Base-by-base conservation (phyloP, 768 basidiomycete genomes). In the Russula virescens region DNA sequence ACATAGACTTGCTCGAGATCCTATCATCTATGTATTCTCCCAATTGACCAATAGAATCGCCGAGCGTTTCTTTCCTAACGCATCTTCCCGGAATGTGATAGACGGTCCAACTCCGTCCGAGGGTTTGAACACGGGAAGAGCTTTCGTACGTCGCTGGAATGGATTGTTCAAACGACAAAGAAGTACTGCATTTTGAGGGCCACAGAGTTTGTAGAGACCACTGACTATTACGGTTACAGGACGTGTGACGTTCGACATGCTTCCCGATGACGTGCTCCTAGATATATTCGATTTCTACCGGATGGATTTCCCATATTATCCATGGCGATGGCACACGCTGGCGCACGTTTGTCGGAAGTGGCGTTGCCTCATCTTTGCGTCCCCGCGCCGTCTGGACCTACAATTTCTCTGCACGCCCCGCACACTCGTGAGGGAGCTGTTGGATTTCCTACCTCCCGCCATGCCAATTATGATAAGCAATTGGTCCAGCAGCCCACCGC, bases 211-310 rank as follows among this genome's bases (percentile, higher is more conserved):
- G 11, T 7, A 14, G n/a, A 13, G 14, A 35, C 13, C 28, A 26
- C 40, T 55, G 34, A 42, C 8, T 1, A 55, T 4, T 31, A 31
- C 31, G 31, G 11, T 1, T 21, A 6, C 13, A n/a, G 25, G 54
- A n/a, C 23, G 25, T 11, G 42, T 45, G 31, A 31, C 52, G 54
- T 31, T 58, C 52, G 35, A 57, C 28, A 51, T 19, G 21, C 42
- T 55, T 50, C 42, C 58, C n/a, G 50, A 50, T 31, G 55, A 54
- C 10, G 49, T 67, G n/a, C 40, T 58, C 23, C 34, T 67, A 5
- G 45, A 52, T 34, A 58, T 66, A n/a, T 65, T 64, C 52, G 25
- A 54, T 8, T 55, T 26, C 60, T 62, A n/a, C 45, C 46, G 35
- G 9, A n/a, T 31, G 3, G 19, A 11, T 10, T 23, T 7, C 18